Base-by-base conservation (phyloP, 2,329 filamentous ascomycete species). In the Tolypocladium capitatum region DNA sequence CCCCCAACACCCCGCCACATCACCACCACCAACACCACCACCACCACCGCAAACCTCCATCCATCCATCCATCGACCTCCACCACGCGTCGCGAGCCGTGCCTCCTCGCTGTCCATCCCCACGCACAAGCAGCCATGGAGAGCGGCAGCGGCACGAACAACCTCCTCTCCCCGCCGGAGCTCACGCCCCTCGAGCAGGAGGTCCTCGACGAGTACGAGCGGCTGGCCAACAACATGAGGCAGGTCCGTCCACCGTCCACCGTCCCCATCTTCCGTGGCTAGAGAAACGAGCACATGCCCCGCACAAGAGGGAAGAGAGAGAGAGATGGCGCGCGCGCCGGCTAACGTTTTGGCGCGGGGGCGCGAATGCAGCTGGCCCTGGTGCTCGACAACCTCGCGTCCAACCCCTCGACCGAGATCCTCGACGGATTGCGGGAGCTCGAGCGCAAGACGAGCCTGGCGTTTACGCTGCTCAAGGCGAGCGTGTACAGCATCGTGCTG, bases 401-500 rank as follows among this genome's bases (percentile, higher is more conserved):
- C 41, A 76, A 80, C 27, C 85, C 90, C 0, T 83, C 87, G 21
- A 83, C 84, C 7, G 87, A 86, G 55, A 90, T 94, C 49, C 75
- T 94, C 46, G 88, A 98, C 64, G 84, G 86, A 9, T 73, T 98
- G 57, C 75, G 92, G 47, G 83, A 90, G 40, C 73, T 98, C 47
- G 92, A 98, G 72, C 76, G 92, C 57, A 96, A 97, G 73, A 96
- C 91, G 40, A 89, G 88, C 56, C 73, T 95, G 47, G 91, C 96
- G 21, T 97, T 94, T 67, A 98, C 92, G 52, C 68, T 97, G 62
- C 76, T 98, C 62, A 98, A 98, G 72, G 91, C 92, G 18, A 97
- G 91, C 66, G 92, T 98, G 53, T 98, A 98, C 70, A 94, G 86
- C 63, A 98, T 98, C 70, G 90, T 98, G 52, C 67, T 98, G 71